Evolutionary conservation across 306 rosid genomes (phyloP), one percentile per base, ranked within the genome.

Genomic region (Cicer bijugum): DNA sequence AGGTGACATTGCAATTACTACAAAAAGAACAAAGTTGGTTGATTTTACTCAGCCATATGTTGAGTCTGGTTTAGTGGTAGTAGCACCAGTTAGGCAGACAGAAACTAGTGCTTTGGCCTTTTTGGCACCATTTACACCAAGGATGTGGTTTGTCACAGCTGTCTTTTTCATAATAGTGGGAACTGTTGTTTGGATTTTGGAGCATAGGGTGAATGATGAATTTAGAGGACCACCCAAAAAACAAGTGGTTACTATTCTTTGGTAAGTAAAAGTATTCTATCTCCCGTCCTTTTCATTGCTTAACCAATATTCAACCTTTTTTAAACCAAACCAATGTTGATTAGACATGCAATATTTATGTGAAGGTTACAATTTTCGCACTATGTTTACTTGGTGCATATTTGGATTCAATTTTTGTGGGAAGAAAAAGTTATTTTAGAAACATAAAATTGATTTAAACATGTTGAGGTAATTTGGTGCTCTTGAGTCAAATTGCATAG

Each of bases 1-100:
- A 43, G 97, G 99, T 44, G 97, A 91, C 86, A 85, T 95, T 78
- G 86, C 99, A 20, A 95, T 95, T 37, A 87, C 87, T 55, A 95
- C 97, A 8, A 67, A 84, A 61, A 82, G 99, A 82, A 95, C 97
- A 60, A 90, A 69, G 82, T 76, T 91, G 89, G 99, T 75, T 20
- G 99, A 95, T 84, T 95, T 95, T 82, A 90, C 97, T 33, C 97
- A 95, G 81, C 99, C 99, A 56, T 95, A 71, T 62, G 67, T 91
- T 8, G 99, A 92, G 84, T 91, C 99, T 57, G 99, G 99, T 61
- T 84, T 95, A 14, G 99, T 91, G 19, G 96, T 95, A 12, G 93
- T 95, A 33, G 97, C 93, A 5, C 92, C 92, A 2, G 85, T 92
- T 12, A 82, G 20, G 80, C 75, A 73, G 69, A 43, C 53, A 61